Evolutionary conservation across 1,284 basidiomycete genomes (phyloP), one percentile per base, ranked within the genome.

Genomic region (Cutaneotrichosporon curvatum): DNA sequence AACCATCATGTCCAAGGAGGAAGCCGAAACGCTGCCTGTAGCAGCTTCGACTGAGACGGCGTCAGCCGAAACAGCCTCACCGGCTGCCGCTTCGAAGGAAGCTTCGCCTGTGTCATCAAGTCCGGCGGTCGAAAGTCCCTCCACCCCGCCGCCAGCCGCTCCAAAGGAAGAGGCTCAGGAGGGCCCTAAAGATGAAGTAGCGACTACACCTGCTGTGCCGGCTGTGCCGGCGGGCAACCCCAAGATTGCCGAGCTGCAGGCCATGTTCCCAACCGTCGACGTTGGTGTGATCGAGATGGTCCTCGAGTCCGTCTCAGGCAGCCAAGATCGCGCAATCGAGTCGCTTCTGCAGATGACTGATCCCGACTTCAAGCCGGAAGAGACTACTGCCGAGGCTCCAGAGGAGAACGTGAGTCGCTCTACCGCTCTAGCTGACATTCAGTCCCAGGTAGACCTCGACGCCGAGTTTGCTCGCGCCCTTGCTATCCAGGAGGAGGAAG

Each of bases 261-360:
- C 56, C 43, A 68, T 69, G 54, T 70, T 70, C 60, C 67, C 67
- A 1, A 57, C 57, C 1, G 60, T 72, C 41, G 70, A 72, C 16
- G 25, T 53, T 8, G 47, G 48, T 22, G 67, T 72, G 11, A 67
- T 72, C 25, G 66, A 68, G 54, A 56, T 67, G 38, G 62, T 72
- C 10, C 60, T 72, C n/a, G 68, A 69, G 47, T 60, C 58, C 11
- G 60, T 58, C 16, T 58, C 57, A 15, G 67, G 65, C 4, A 60
- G 57, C 16, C 61, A 62, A 37, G 68, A 72, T 48, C 51, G 67
- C 16, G 66, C 68, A 5, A 69, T 72, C 25, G 70, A 70, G 58
- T 58, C 56, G 30, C 53, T 72, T 23, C 53, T 72, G 16, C 60
- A 59, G 34, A 69, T 72, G 65, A 70, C 65, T n/a, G 70, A 72